Percentiles rank a stretch among this genome's conserved stretches.
phyloP scores from a whole-genome alignment of 345 rosid genomes.

The Bruguiera gymnorhiza region DNA sequence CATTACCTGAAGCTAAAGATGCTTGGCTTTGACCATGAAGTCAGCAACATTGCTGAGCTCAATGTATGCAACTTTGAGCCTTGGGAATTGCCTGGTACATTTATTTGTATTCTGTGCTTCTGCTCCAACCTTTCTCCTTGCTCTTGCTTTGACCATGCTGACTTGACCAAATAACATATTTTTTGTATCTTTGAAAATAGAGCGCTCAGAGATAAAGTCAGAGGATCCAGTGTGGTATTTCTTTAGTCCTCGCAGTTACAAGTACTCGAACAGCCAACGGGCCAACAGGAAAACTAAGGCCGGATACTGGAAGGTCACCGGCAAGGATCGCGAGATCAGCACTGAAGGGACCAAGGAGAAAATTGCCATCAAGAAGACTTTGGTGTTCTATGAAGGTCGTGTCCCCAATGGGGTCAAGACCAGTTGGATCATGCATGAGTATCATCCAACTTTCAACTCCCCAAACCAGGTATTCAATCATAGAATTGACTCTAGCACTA shows the following conservation, averaged over 20 bases:
- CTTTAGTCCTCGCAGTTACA: slow-evolving; percentile 10
- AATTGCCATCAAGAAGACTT: slow-evolving; percentile 8
- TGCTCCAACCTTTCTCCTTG: too few species aligned
- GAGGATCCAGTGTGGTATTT: slow-evolving; percentile 19
- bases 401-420: neutral
- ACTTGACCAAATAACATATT: too few species aligned
- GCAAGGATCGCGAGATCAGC: neutral
- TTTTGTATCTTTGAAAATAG: slow-evolving; percentile 5
- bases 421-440: slow-evolving; percentile 21
- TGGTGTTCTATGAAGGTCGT: slow-evolving; percentile 11
- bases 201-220: slow-evolving; percentile 10
- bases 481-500: neutral
- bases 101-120: too few species aligned
- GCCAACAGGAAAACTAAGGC: slow-evolving; percentile 1
- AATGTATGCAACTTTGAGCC: slow-evolving; percentile 42
- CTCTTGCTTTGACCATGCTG: too few species aligned
- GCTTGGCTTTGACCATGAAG: slow-evolving; percentile 1
- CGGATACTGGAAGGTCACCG: slow-evolving; percentile 22
- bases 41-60: slow-evolving; percentile 29
- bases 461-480: neutral
- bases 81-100: slow-evolving; percentile 42
- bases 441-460: slow-evolving; percentile 2
- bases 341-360: neutral
- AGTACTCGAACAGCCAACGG: neutral
- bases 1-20: slow-evolving; percentile 35